Evolutionary conservation across 2,329 filamentous ascomycete species (phyloP).

Genomic region (Leptographium procerum): DNA sequence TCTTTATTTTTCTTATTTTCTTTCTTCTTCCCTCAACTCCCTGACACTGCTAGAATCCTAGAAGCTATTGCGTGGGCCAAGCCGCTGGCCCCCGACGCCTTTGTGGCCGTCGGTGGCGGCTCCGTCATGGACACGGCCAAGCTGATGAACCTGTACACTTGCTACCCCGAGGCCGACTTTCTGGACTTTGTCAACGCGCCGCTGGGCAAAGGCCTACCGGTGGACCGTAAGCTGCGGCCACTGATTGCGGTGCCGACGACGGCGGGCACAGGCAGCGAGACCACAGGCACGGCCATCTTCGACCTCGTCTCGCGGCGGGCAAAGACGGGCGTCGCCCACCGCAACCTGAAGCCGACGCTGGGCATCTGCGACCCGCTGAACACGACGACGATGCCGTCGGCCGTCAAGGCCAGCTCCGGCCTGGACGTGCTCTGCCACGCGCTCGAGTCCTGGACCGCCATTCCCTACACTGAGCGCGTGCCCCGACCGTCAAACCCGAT

Average conservation of each 20-base stretch:
- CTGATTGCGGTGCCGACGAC: conserved; percentile 78
- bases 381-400: conserved; percentile 88
- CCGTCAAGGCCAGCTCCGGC: conserved; percentile 83
- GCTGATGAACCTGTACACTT: conserved; percentile 93
- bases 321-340: conserved; percentile 92
- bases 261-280: conserved; percentile 82
- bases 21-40: neutral
- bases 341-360: conserved; percentile 88
- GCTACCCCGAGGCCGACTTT: conserved; percentile 85
- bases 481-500: conserved; percentile 85
- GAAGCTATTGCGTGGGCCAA: conserved; percentile 83
- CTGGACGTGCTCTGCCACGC: conserved; percentile 93
- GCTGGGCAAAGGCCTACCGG: conserved; percentile 69
- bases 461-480: conserved; percentile 77
- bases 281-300: conserved; percentile 96
- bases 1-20: neutral
- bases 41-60: conserved; percentile 50
- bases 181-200: conserved; percentile 97
- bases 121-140: conserved; percentile 98
- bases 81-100: conserved; percentile 71
- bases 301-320: conserved; percentile 81
- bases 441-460: conserved; percentile 94
- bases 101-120: conserved; percentile 82
- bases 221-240: conserved; percentile 59
- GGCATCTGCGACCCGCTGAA: conserved; percentile 82